These are phyloP conservation scores for Podaxis rugospora DNA, from an alignment of 768 basidiomycete species.

Conservation along the genomic window DNA sequence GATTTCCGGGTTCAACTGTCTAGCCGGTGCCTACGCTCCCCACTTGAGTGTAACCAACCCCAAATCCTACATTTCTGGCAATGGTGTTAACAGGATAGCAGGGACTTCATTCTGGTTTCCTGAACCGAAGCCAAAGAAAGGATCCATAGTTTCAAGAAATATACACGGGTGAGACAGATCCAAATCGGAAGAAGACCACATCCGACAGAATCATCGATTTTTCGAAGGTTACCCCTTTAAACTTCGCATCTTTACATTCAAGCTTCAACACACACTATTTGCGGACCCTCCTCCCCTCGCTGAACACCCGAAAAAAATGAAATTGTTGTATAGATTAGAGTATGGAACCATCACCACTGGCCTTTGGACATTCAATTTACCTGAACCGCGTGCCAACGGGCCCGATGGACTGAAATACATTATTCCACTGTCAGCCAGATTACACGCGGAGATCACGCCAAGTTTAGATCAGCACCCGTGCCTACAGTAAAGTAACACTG, in stretches of 20 bases:
- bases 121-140: no score
- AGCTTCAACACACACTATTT: no score
- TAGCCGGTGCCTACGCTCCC: not conserved
- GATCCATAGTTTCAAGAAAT: no score
- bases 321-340: not conserved
- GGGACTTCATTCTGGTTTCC: no score
- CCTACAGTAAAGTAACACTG: not conserved
- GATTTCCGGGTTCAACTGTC: not conserved
- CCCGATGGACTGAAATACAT: not conserved
- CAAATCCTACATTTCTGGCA: not conserved
- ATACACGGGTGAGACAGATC: no score
- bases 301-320: not conserved
- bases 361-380: not conserved
- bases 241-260: no score
- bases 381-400: not conserved
- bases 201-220: no score
- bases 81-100: not conserved
- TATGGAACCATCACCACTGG: not conserved
- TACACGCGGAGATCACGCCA: not conserved
- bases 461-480: constrained; percentile 1
- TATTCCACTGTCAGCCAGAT: not conserved
- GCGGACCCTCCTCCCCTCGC: no score
- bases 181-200: no score
- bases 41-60: no score
- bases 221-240: no score